A percentile compares a stretch with the other conserved stretches of the same genome.
Conservation (phyloP, 805 yeast species). For the Kluyveromyces siamensis region DNA sequence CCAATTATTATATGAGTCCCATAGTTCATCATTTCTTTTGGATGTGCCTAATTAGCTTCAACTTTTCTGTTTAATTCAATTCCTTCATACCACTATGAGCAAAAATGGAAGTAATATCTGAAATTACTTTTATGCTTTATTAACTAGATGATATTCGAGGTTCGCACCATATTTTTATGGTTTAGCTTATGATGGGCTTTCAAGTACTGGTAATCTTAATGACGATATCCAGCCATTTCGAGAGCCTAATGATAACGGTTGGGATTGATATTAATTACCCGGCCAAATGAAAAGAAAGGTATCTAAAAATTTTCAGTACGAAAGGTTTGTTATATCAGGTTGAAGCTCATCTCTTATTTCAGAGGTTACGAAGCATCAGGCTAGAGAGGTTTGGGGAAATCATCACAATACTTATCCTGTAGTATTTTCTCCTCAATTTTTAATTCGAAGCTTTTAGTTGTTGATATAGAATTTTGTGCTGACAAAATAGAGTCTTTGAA, state of each 20-base stretch:
- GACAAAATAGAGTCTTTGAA: neutral
- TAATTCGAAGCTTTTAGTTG: no score
- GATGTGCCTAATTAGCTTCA: no score
- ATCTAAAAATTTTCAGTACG: neutral
- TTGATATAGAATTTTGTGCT: no score
- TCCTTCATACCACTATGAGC: no score
- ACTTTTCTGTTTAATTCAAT: no score
- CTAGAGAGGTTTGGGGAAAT: neutral
- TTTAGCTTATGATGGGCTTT: no score
- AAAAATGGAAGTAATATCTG: no score
- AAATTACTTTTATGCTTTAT: no score
- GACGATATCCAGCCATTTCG: neutral
- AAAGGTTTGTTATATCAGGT: neutral
- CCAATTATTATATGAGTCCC: no score
- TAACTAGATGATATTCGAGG: no score
- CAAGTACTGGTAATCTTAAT: neutral
- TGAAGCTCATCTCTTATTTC: neutral
- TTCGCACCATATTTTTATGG: no score
- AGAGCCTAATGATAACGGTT: neutral
- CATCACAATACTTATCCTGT: neutral
- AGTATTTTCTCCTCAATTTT: neutral
- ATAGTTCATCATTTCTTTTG: no score
- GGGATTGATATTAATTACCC: neutral
- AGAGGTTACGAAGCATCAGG: neutral
- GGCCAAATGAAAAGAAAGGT: neutral